Conservation (phyloP, 768 basidiomycete genomes). For the Pholiota molesta region DNA sequence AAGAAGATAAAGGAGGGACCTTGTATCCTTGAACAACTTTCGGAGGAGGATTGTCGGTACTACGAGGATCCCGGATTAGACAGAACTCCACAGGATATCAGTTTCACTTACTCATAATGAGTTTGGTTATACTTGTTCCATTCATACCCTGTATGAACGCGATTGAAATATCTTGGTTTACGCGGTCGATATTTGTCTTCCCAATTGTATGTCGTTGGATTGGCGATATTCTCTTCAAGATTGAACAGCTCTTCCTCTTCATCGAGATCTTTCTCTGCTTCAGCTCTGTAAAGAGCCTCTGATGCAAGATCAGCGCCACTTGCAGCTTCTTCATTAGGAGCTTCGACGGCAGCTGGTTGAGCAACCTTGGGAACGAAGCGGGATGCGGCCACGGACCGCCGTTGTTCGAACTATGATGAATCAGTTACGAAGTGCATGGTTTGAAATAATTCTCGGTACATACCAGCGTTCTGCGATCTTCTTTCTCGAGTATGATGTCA, state of each 20-base stretch:
- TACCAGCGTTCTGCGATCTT: conserved; percentile 70
- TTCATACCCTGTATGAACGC: conserved; percentile 98
- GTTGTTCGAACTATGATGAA: conserved; percentile 66
- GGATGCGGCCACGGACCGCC: conserved; percentile 80
- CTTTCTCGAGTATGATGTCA: conserved; percentile 70
- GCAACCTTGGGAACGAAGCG: conserved; percentile 83
- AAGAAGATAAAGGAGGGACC: conserved; percentile 39
- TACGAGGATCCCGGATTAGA: conserved; percentile 34
- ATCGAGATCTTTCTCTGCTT: conserved; percentile 91
- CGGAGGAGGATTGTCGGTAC: conserved; percentile 97
- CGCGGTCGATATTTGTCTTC: conserved; percentile 98
- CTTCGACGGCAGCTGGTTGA: conserved; percentile 59
- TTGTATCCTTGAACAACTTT: conserved; percentile 99
- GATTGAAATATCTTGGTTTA: conserved; percentile 98
- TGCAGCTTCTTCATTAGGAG: conserved; percentile 55
- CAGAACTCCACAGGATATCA: conserved; percentile 9
- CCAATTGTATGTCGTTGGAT: conserved; percentile 93
- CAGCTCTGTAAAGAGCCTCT: conserved; percentile 88
- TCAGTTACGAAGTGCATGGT: conserved; percentile 7
- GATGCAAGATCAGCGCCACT: conserved; percentile 80
- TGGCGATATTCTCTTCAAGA: conserved; percentile 83
- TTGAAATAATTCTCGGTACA: conserved; percentile 27
- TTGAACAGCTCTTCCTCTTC: conserved; percentile 97
- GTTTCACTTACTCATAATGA: conserved; percentile 89
- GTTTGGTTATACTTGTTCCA: conserved; percentile 99